A percentile compares a stretch with the other conserved stretches of the same genome.
Evolutionary conservation across 139 green algal species (phyloP).

Genomic region (Dunaliella primolecta): DNA sequence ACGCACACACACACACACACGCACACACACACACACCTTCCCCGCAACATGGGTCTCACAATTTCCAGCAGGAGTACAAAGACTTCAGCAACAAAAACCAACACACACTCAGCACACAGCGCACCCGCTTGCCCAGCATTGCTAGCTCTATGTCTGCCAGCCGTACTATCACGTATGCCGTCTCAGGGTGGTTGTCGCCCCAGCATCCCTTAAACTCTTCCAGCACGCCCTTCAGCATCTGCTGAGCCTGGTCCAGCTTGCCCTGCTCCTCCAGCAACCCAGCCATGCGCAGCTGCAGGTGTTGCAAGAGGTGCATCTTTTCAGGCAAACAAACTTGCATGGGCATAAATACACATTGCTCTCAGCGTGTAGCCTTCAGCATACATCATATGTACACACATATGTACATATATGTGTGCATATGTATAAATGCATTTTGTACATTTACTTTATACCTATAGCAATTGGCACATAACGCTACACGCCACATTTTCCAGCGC

Average conservation of each 20-base stretch:
- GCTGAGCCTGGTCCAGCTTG: slow-evolving; percentile 3
- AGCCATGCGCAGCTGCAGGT: slow-evolving; percentile 3
- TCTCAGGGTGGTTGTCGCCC: slow-evolving; percentile 8
- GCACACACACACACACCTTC: not conserved
- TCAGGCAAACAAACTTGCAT: no score
- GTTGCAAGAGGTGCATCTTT: not conserved
- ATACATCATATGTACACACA: no score
- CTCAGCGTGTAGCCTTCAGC: no score
- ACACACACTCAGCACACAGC: not conserved
- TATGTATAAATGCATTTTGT: no score
- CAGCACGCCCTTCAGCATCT: not conserved
- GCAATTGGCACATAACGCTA: no score
- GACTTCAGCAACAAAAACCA: not conserved
- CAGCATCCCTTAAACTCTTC: slow-evolving; percentile 2
- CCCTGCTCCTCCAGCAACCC: not conserved
- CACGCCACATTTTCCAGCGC: no score
- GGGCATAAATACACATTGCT: no score
- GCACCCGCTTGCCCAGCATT: not conserved
- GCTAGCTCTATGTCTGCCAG: slow-evolving; percentile 4
- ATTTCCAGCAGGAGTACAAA: no score
- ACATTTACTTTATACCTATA: no score
- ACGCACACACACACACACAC: not conserved
- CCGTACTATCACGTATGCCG: not conserved
- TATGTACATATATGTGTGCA: no score
- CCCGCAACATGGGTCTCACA: no score